Evolutionary conservation across 1,284 basidiomycete species (phyloP), one percentile per base, ranked within the genome.

Genomic region (Phaffia rhodozyma): DNA sequence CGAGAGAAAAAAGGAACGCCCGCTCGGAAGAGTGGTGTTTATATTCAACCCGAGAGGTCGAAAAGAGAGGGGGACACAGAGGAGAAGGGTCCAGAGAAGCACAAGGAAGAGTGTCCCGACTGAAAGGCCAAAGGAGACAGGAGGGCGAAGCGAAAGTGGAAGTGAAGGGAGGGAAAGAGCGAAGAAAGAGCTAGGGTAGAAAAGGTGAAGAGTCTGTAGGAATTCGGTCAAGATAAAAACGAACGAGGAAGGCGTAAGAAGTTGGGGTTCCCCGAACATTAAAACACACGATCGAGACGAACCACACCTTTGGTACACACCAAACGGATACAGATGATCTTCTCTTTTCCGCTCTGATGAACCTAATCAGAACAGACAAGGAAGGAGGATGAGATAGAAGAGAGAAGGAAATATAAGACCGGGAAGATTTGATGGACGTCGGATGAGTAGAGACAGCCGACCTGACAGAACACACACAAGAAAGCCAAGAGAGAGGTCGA

Each of bases 281-380:
- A 4, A 34, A 6, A 55, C 51, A 25, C 51, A 30, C 20, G 20
- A 53, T 7, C 29, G 51, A 25, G 18, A 53, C 23, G 21, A 25
- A 53, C n/a, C 4, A 53, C 25, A 53, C 6, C 51, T 53, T 75
- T 5, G 68, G 63, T 56, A 71, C 70, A 0, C 69, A 75, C 66
- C 77, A 76, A 57, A 78, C 76, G 18, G 71, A 73, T 63, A 79
- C 72, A 71, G 79, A 78, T 63, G 66, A 71, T 9, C 76, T 78
- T 69, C 79, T 76, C 71, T 69, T 75, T 49, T 69, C 67, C 57
- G 75, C 73, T 60, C 68, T 65, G 55, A 30, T 21, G n/a, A 58
- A 72, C 58, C 59, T 60, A 29, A 48, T 55, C 38, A 49, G 30
- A 43, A 29, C 5, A 34, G 32, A 34, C 32, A 16, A 48, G 13